phyloP scores from a whole-genome alignment of 352 stramenopile species.

The Phytopythium litorale region DNA sequence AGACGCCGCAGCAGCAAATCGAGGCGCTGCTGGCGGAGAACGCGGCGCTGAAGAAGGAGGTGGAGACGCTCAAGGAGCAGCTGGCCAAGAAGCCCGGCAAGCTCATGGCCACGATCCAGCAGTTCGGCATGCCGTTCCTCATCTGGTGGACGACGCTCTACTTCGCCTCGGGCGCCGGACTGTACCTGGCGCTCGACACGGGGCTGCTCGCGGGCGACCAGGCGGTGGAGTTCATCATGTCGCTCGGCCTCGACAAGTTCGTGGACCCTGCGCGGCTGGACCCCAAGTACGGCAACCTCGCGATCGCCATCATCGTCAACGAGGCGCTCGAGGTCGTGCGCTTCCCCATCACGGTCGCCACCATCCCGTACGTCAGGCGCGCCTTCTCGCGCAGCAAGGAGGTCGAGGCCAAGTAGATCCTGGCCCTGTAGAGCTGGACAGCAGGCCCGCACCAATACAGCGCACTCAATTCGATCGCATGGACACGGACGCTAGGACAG shows the following conservation, averaged over 20 bases:
- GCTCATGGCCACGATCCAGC: constrained; percentile 74
- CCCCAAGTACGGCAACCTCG: constrained; percentile 85
- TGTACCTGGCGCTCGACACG: constrained; percentile 77
- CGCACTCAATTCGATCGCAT: neutral
- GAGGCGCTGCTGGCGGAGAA: constrained; percentile 78
- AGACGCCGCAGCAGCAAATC: constrained; percentile 51
- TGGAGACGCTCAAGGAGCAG: constrained; percentile 54
- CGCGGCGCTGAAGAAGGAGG: constrained; percentile 61
- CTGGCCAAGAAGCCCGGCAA: constrained; percentile 64
- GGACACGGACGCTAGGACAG: constrained; percentile 18
- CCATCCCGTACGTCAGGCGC: constrained; percentile 74
- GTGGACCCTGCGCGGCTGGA: constrained; percentile 73
- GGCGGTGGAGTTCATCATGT: constrained; percentile 83
- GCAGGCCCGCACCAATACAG: constrained; percentile 5
- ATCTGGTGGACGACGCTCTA: constrained; percentile 83
- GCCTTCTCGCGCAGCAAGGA: constrained; percentile 45
- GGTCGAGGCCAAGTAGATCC: constrained; percentile 23
- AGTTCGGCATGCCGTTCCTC: constrained; percentile 84
- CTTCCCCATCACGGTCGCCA: constrained; percentile 84
- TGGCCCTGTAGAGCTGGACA: neutral
- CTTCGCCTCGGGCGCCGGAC: constrained; percentile 54
- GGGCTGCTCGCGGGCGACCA: constrained; percentile 66
- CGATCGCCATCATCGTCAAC: constrained; percentile 83
- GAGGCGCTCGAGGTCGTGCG: constrained; percentile 82
- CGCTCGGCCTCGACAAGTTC: constrained; percentile 70